These are phyloP conservation scores for Hyphodiscus hymeniophilus DNA, from an alignment of 495 filamentous ascomycete genomes.

Conservation along the genomic window DNA sequence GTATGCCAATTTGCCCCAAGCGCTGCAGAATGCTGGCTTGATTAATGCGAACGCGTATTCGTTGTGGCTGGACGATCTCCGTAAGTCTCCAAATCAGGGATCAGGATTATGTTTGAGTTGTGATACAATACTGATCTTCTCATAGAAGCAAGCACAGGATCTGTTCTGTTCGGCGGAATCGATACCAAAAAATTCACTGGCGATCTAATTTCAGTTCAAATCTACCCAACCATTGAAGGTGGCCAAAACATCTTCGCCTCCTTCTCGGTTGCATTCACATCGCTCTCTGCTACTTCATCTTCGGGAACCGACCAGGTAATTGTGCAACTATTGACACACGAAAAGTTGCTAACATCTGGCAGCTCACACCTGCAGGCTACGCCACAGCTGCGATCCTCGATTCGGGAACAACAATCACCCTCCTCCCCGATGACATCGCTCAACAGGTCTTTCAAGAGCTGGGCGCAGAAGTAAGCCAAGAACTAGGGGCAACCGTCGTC, in stretches of 20 bases:
- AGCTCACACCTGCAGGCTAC: slow-evolving; percentile 41
- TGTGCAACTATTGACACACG: too few relatives aligned
- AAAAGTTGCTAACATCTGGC: too few relatives aligned
- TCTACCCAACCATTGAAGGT: slow-evolving; percentile 34
- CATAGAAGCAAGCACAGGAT: slow-evolving; percentile 54
- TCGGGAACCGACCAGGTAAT: slow-evolving; percentile 33
- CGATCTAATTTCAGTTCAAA: slow-evolving; percentile 57
- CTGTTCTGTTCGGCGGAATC: slow-evolving; percentile 88
- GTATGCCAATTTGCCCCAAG: slow-evolving; percentile 73
- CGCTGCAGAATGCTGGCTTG: slow-evolving; percentile 62
- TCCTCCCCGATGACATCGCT: slow-evolving; percentile 66
- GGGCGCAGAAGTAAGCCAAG: slow-evolving; percentile 44
- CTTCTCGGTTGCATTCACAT: slow-evolving; percentile 70
- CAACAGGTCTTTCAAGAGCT: slow-evolving; percentile 60
- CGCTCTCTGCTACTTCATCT: slow-evolving; percentile 33
- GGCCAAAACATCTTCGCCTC: slow-evolving; percentile 31
- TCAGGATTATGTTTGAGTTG: neutral
- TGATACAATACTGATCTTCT: neutral
- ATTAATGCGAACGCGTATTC: slow-evolving; percentile 84
- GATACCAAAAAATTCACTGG: slow-evolving; percentile 80
- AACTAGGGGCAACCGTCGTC: slow-evolving; percentile 49
- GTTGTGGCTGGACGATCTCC: slow-evolving; percentile 77
- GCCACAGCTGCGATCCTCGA: slow-evolving; percentile 71
- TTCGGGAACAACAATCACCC: slow-evolving; percentile 80
- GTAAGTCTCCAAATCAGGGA: slow-evolving; percentile 21